phyloP scores from a whole-genome alignment of 805 yeast genomes.

The Brettanomyces custersianus region DNA sequence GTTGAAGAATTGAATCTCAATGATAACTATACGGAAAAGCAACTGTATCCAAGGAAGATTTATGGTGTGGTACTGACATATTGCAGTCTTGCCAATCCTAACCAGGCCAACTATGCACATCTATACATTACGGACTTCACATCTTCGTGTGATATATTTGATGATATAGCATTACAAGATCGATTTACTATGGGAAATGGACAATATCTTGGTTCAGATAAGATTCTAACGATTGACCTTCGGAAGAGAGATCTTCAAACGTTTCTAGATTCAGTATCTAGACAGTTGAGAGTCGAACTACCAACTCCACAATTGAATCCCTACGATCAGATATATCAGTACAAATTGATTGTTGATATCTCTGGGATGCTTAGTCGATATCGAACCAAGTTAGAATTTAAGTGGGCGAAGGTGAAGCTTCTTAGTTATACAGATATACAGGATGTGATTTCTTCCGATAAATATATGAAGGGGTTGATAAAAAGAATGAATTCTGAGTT shows the following conservation, averaged over 20 bases:
- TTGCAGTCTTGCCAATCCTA: slow-evolving; percentile 2
- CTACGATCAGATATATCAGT: slow-evolving; percentile 8
- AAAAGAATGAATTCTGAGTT: slow-evolving; percentile 7
- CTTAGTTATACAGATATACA: slow-evolving; percentile 7
- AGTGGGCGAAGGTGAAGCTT: slow-evolving; percentile 7
- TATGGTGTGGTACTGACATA: slow-evolving; percentile 13
- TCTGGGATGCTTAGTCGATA: slow-evolving; percentile 11
- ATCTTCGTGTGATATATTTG: slow-evolving; percentile 3
- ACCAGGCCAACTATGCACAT: slow-evolving; percentile 3
- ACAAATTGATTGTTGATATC: slow-evolving; percentile 13
- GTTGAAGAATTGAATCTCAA: slow-evolving; percentile 7
- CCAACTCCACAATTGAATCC: slow-evolving; percentile 10
- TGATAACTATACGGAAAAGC: slow-evolving; percentile 3
- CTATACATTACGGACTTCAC: slow-evolving; percentile 19
- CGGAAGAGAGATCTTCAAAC: slow-evolving; percentile 5
- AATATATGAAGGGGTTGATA: slow-evolving; percentile 11
- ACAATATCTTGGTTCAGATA: slow-evolving; percentile 1
- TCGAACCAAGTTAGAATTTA: slow-evolving; percentile 13
- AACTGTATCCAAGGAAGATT: slow-evolving; percentile 5
- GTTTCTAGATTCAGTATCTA: background rate
- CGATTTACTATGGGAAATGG: no score
- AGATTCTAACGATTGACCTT: slow-evolving; percentile 11
- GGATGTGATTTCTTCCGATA: slow-evolving; percentile 6
- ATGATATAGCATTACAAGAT: slow-evolving; percentile 1
- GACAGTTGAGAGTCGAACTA: background rate